phyloP scores from a whole-genome alignment of 768 basidiomycete genomes.

The Mycena galericulata region DNA sequence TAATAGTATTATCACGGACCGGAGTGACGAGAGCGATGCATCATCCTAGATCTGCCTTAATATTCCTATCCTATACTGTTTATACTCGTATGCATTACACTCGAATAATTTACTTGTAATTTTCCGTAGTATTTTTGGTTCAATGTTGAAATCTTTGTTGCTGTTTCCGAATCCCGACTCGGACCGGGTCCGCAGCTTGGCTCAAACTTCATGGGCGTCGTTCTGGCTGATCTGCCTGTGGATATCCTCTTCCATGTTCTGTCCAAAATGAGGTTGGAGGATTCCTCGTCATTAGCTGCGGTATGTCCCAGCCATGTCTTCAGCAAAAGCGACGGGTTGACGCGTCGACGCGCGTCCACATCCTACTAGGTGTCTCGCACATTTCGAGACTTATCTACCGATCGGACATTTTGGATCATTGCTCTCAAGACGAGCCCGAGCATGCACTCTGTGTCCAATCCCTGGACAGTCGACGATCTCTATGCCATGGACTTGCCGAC shows the following conservation, averaged over 20 bases:
- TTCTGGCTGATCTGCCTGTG: conserved; percentile 14
- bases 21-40: too few species aligned
- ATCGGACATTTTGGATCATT: conserved; percentile 30
- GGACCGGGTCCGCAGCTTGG: neutral
- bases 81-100: too few species aligned
- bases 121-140: neutral
- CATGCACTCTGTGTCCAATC: conserved; percentile 17
- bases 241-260: conserved; percentile 19
- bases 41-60: too few species aligned
- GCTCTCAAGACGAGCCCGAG: conserved; percentile 10
- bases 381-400: neutral
- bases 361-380: conserved; percentile 24
- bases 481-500: neutral
- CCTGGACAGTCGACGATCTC: conserved; percentile 4
- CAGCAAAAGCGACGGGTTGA: neutral
- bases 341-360: neutral
- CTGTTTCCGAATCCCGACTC: neutral
- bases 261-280: conserved; percentile 5
- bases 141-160: neutral
- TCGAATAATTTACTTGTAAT: neutral
- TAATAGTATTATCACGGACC: neutral
- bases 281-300: conserved; percentile 17
- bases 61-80: neutral
- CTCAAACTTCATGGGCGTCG: neutral
- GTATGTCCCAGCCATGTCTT: neutral